Percentiles rank a stretch among this genome's conserved stretches.
phyloP scores from a whole-genome alignment of 306 rosid genomes.

The Vigna unguiculata region DNA sequence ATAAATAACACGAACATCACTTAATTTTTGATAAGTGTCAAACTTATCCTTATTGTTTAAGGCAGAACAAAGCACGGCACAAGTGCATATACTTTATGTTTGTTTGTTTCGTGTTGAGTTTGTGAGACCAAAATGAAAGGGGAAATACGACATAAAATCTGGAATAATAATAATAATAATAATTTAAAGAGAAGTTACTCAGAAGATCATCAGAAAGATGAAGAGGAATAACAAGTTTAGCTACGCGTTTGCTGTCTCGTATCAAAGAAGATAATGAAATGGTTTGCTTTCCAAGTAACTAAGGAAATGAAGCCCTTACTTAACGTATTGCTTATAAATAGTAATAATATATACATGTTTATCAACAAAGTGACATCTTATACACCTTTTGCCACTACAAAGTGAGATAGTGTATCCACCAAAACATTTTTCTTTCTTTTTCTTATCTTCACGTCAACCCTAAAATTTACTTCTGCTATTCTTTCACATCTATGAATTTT shows the following conservation, averaged over 20 bases:
- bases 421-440: too few species aligned
- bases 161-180: too few species aligned
- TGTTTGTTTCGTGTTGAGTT: too few species aligned
- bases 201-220: too few species aligned
- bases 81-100: too few species aligned
- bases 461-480: background rate
- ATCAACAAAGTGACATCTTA: background rate
- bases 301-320: background rate
- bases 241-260: background rate
- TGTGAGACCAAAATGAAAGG: background rate
- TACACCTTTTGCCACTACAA: background rate
- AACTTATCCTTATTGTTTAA: too few species aligned
- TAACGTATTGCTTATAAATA: background rate
- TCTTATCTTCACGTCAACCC: background rate
- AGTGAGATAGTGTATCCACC: too few species aligned
- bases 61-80: too few species aligned
- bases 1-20: too few species aligned
- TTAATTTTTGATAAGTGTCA: too few species aligned
- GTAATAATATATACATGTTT: background rate
- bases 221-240: background rate
- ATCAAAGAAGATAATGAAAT: background rate
- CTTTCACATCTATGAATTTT: background rate
- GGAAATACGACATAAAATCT: background rate
- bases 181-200: too few species aligned
- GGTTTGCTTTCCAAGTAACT: background rate